A percentile compares a stretch with the other conserved stretches of the same genome.
Conservation (phyloP, 2,329 filamentous ascomycete genomes). For the Aspergillus tanneri region DNA sequence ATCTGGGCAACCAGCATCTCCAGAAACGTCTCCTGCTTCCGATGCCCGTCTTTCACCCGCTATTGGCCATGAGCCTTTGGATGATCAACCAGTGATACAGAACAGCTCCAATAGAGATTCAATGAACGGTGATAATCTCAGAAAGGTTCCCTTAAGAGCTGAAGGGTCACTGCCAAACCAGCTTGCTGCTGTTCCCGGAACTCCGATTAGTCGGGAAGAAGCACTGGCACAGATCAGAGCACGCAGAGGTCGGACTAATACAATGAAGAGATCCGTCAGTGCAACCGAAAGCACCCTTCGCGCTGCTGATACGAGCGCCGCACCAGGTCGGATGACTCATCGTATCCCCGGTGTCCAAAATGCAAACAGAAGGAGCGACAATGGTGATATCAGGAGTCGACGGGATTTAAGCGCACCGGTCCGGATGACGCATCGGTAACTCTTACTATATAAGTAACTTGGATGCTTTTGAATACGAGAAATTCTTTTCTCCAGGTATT, state of each 20-base stretch:
- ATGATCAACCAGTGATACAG: constrained; percentile 6
- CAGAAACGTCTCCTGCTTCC: constrained; percentile 12
- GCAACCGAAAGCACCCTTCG: constrained; percentile 37
- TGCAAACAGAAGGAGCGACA: constrained; percentile 28
- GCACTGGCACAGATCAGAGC: constrained; percentile 51
- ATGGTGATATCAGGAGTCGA: constrained; percentile 30
- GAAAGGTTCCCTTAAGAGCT: constrained; percentile 33
- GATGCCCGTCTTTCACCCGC: constrained; percentile 12
- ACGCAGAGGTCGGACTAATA: constrained; percentile 47
- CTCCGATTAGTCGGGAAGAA: constrained; percentile 48
- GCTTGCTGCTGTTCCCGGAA: constrained; percentile 37
- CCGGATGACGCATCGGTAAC: constrained; percentile 30
- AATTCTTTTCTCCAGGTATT: constrained; percentile 8
- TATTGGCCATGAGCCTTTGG: constrained; percentile 13
- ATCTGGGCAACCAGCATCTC: constrained; percentile 15
- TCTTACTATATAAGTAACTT: background rate
- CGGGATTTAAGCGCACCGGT: constrained; percentile 42
- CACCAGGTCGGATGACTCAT: constrained; percentile 28
- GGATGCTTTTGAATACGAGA: background rate
- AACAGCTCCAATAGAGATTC: constrained; percentile 7
- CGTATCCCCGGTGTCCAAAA: constrained; percentile 37
- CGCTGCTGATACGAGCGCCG: constrained; percentile 25
- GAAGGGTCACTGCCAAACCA: constrained; percentile 26
- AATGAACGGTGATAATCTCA: constrained; percentile 26
- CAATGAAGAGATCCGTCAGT: constrained; percentile 42